These are phyloP conservation scores for Aristolochia fimbriata DNA, from an alignment of 164 flowering plant species.

Conservation along the genomic window DNA sequence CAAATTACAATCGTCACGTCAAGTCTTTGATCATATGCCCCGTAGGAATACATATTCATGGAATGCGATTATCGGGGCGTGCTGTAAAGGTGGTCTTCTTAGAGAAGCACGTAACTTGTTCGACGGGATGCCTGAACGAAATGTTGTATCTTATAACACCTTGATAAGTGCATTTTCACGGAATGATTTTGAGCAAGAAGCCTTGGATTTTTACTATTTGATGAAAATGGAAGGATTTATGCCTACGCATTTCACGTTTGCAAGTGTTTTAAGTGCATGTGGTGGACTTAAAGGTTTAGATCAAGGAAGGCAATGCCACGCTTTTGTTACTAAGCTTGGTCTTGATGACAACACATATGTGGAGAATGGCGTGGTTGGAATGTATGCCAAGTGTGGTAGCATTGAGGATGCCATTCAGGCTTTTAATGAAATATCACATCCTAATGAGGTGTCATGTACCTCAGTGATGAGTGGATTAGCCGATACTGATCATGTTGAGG, in stretches of 20 bases:
- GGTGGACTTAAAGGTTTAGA: constrained; percentile 30
- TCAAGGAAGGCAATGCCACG: constrained; percentile 51
- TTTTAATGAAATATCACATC: constrained; percentile 40
- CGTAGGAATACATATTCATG: constrained; percentile 44
- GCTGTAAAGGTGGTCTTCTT: constrained; percentile 29
- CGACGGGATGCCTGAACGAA: constrained; percentile 55
- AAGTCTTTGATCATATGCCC: constrained; percentile 50
- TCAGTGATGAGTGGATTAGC: constrained; percentile 62
- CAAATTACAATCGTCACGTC: constrained; percentile 15
- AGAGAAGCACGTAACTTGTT: constrained; percentile 37
- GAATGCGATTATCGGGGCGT: constrained; percentile 45
- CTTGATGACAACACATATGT: constrained; percentile 52
- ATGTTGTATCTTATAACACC: constrained; percentile 57
- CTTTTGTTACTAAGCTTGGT: constrained; percentile 51
- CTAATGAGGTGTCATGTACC: constrained; percentile 74
- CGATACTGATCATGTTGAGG: constrained; percentile 32
- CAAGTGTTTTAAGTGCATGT: constrained; percentile 69
- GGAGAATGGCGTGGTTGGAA: constrained; percentile 56
- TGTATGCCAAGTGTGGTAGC: constrained; percentile 66
- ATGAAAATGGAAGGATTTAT: constrained; percentile 47
- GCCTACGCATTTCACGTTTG: constrained; percentile 58
- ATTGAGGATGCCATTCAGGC: constrained; percentile 37
- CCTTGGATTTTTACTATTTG: constrained; percentile 30
- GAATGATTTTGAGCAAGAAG: constrained; percentile 32
- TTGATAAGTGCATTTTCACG: constrained; percentile 40